These are phyloP conservation scores for Monilinia aucupariae DNA, from an alignment of 2,329 filamentous ascomycete species.

Conservation along the genomic window DNA sequence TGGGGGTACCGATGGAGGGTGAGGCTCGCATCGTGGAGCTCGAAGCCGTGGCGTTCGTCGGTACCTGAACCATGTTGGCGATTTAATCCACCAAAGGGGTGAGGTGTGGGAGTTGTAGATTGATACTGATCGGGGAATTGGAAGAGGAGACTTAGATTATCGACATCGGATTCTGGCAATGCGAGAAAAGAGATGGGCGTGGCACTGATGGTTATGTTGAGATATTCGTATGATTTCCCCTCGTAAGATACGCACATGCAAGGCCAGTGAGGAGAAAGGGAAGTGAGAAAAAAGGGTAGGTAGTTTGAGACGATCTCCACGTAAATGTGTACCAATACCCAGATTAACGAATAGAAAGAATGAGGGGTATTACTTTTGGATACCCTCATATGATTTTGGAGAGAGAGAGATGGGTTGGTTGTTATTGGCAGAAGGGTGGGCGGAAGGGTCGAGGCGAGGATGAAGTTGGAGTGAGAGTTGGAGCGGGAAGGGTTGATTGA, in stretches of 20 bases:
- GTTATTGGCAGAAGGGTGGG: background rate
- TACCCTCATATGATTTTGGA: background rate
- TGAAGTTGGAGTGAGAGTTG: background rate
- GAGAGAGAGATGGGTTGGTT: background rate
- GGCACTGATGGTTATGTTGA: background rate
- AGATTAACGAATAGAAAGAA: no score
- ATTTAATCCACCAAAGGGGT: slow-evolving; percentile 6
- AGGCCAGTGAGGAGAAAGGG: background rate
- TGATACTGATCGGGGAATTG: slow-evolving; percentile 3
- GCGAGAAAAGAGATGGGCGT: background rate
- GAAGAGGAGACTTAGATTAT: slow-evolving; percentile 20
- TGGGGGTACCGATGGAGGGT: slow-evolving; percentile 29
- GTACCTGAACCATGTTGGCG: slow-evolving; percentile 34
- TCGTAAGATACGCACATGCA: background rate
- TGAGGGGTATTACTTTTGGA: background rate
- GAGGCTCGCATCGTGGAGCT: slow-evolving; percentile 28
- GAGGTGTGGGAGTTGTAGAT: background rate
- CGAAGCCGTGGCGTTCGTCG: slow-evolving; percentile 27
- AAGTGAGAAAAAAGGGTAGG: background rate
- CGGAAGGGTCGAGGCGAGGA: background rate
- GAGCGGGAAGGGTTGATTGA: background rate
- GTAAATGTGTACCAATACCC: background rate
- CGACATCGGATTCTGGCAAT: slow-evolving; percentile 28
- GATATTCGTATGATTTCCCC: background rate
- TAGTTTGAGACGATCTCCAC: background rate